phyloP scores from a whole-genome alignment of 805 yeast genomes.

The Candida peoriensis region DNA sequence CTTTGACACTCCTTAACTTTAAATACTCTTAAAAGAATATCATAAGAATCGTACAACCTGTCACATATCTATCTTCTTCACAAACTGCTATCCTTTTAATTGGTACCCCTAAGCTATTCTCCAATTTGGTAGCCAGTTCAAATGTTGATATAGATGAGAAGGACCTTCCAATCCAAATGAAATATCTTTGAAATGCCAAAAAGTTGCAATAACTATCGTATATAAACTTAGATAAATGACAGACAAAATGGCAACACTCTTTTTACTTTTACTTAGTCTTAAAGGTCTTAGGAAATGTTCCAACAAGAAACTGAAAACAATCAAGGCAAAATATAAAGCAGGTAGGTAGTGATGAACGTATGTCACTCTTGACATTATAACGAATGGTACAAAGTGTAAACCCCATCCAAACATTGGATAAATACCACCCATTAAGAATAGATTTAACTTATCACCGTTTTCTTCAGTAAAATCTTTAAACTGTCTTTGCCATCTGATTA shows the following conservation, averaged over 20 bases:
- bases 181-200: conserved; percentile 57
- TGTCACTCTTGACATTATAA: conserved; percentile 80
- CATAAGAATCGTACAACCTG: too few relatives aligned
- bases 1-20: too few relatives aligned
- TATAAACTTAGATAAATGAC: conserved; percentile 37
- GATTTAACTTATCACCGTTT: conserved; percentile 40
- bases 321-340: conserved; percentile 71
- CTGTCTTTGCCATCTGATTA: conserved; percentile 78
- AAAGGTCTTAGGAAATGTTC: conserved; percentile 34
- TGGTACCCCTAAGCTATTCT: conserved; percentile 26
- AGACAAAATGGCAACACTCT: conserved; percentile 22
- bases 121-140: conserved; percentile 49
- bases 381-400: conserved; percentile 69
- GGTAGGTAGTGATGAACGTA: conserved; percentile 85
- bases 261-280: conserved; percentile 17
- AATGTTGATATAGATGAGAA: conserved; percentile 31
- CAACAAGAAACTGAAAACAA: conserved; percentile 47
- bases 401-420: conserved; percentile 83
- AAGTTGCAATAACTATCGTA: conserved; percentile 42
- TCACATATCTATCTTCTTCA: too few relatives aligned
- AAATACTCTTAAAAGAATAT: too few relatives aligned
- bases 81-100: too few relatives aligned
- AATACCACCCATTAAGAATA: conserved; percentile 64
- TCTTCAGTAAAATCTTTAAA: conserved; percentile 48
- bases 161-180: conserved; percentile 64